These are phyloP conservation scores for Alternaria gansuensis DNA, from an alignment of 2,329 filamentous ascomycete genomes.

Conservation along the genomic window DNA sequence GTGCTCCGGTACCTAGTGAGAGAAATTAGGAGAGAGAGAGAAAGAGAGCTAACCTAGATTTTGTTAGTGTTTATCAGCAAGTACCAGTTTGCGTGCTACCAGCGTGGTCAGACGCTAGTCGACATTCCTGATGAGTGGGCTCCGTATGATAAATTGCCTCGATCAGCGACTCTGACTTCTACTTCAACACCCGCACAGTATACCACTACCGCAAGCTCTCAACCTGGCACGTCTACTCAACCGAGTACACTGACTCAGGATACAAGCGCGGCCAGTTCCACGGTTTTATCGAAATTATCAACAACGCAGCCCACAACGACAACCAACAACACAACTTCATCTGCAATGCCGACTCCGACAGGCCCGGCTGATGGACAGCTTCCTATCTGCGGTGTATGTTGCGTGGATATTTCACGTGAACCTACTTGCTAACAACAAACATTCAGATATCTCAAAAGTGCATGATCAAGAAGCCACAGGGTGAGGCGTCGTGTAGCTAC, in stretches of 20 bases:
- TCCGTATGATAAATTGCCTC: conserved; percentile 3
- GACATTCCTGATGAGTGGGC: conserved; percentile 19
- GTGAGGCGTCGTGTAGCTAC: conserved; percentile 11
- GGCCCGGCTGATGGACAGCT: conserved; percentile 4
- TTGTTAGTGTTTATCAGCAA: conserved; percentile 15
- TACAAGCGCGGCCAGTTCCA: background rate
- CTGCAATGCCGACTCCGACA: background rate
- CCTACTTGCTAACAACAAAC: background rate
- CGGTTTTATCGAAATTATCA: background rate
- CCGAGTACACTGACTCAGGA: background rate
- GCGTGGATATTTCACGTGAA: background rate
- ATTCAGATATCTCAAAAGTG: conserved; percentile 24
- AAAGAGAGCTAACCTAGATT: conserved; percentile 11
- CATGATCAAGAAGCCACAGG: conserved; percentile 12
- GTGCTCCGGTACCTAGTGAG: background rate
- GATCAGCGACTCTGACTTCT: background rate
- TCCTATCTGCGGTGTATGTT: conserved; percentile 22
- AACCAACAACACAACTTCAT: background rate
- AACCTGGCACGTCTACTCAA: background rate
- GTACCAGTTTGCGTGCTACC: conserved; percentile 12
- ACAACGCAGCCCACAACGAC: background rate
- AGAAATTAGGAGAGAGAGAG: background rate
- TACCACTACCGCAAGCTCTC: background rate
- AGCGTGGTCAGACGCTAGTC: background rate
- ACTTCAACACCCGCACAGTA: background rate